phyloP scores from a whole-genome alignment of 768 basidiomycete species.

The Gloeophyllum trabeum region DNA sequence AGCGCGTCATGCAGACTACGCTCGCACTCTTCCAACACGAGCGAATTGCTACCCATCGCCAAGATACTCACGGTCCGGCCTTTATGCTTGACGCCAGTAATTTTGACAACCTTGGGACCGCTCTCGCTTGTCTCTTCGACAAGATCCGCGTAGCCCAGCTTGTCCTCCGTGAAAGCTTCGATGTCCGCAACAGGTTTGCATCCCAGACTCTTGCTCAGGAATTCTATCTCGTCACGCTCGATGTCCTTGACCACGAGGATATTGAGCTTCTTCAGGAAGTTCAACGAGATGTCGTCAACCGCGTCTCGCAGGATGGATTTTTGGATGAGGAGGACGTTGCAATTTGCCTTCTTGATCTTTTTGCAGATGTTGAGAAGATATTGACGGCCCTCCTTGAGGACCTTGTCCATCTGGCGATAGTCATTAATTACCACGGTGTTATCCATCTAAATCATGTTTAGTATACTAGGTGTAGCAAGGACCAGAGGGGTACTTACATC shows the following conservation, averaged over 20 bases:
- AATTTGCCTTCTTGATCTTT: conserved; percentile 99
- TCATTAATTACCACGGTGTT: conserved; percentile 99
- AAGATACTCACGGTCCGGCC: conserved; percentile 94
- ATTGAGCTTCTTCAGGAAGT: conserved; percentile 93
- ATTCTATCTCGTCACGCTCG: conserved; percentile 97
- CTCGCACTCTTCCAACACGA: conserved; percentile 96
- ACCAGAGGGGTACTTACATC: conserved; percentile 61
- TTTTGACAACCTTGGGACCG: conserved; percentile 85
- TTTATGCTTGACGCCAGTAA: conserved; percentile 90
- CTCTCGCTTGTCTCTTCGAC: conserved; percentile 80
- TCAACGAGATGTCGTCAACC: conserved; percentile 95
- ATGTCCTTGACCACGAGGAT: conserved; percentile 96
- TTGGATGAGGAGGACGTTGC: conserved; percentile 97
- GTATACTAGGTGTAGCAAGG: conserved; percentile 5
- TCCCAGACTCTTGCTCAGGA: conserved; percentile 88
- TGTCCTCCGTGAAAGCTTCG: conserved; percentile 95
- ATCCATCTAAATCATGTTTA: conserved; percentile 69
- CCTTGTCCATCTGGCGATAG: conserved; percentile 99
- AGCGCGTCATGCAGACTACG: conserved; percentile 96
- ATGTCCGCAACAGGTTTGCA: conserved; percentile 97
- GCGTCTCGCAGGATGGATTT: conserved; percentile 99
- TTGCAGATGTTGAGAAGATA: conserved; percentile 98
- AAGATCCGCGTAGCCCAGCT: conserved; percentile 91
- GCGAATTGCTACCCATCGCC: conserved; percentile 84
- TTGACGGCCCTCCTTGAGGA: conserved; percentile 97